Conservation (phyloP, 1,139 yeast species). For the Taphrina flavorubra region DNA sequence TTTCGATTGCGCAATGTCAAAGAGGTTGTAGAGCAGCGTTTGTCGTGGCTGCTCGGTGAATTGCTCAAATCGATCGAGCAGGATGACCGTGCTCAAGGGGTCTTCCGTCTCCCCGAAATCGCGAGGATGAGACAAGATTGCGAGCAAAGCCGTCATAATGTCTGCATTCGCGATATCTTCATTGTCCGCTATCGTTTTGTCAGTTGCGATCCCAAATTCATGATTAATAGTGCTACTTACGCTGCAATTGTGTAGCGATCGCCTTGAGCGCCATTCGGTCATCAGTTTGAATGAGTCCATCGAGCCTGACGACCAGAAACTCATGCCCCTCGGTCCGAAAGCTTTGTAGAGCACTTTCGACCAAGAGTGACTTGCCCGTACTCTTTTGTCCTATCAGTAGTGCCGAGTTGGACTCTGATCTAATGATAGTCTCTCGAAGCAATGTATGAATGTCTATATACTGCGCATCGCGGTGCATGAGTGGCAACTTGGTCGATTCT, state of each 20-base stretch:
- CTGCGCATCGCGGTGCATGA: constrained; percentile 12
- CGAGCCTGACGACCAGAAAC: constrained; percentile 67
- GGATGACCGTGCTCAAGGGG: constrained; percentile 64
- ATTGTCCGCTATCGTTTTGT: constrained; percentile 24
- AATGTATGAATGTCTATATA: constrained; percentile 49
- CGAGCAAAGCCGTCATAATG: constrained; percentile 60
- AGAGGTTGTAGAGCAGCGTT: constrained; percentile 79
- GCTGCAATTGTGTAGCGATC: constrained; percentile 81
- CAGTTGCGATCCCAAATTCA: not conserved
- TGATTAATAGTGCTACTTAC: constrained; percentile 47
- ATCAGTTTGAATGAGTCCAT: constrained; percentile 74
- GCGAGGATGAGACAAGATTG: constrained; percentile 55
- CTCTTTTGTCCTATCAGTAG: constrained; percentile 80
- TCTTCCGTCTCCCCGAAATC: constrained; percentile 49
- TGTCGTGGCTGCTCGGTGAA: constrained; percentile 77
- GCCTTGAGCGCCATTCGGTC: constrained; percentile 82
- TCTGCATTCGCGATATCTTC: constrained; percentile 53
- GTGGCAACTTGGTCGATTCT: not conserved
- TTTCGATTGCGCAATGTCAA: constrained; percentile 78
- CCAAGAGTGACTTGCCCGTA: constrained; percentile 72
- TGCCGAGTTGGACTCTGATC: constrained; percentile 80
- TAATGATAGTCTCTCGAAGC: constrained; percentile 68
- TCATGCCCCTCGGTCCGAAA: constrained; percentile 54
- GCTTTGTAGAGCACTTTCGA: constrained; percentile 63
- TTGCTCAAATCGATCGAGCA: constrained; percentile 83